phyloP scores from a whole-genome alignment of 2,329 filamentous ascomycete species.

The Aureobasidium sp. region DNA sequence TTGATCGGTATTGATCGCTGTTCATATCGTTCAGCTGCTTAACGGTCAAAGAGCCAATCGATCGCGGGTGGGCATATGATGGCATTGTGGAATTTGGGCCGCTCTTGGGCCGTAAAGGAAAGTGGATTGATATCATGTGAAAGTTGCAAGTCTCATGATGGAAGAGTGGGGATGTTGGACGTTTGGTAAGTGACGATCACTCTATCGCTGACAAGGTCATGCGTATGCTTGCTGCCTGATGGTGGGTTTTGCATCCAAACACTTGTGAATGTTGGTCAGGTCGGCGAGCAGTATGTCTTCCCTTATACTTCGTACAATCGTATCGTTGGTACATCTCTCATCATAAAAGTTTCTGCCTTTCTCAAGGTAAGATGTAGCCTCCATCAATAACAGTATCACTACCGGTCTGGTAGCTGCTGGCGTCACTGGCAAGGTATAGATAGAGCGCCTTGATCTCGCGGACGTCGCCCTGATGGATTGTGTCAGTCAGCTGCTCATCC shows the following conservation, averaged over 20 bases:
- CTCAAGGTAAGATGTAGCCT: constrained; percentile 30
- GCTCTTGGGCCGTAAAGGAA: background rate
- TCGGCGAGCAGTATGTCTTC: background rate
- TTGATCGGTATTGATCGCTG: background rate
- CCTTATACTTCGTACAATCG: background rate
- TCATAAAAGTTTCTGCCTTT: no score
- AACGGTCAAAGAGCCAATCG: background rate
- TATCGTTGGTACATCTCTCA: background rate
- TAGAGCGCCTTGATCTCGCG: constrained; percentile 31
- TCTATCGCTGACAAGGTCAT: background rate
- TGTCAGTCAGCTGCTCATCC: background rate
- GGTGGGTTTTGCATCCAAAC: background rate
- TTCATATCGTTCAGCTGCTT: background rate
- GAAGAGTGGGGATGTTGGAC: background rate
- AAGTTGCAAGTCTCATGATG: background rate
- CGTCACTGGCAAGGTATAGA: constrained; percentile 30
- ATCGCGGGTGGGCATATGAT: background rate
- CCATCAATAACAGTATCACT: constrained; percentile 30
- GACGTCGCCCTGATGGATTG: constrained; percentile 19
- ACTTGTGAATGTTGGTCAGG: background rate
- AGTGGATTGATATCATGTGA: background rate
- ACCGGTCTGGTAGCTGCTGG: constrained; percentile 28
- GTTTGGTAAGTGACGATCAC: background rate
- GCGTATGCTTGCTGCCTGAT: background rate
- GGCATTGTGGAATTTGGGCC: background rate